Evolutionary conservation across 2,329 filamentous ascomycete genomes (phyloP).

Genomic region (Daldinia sp.): DNA sequence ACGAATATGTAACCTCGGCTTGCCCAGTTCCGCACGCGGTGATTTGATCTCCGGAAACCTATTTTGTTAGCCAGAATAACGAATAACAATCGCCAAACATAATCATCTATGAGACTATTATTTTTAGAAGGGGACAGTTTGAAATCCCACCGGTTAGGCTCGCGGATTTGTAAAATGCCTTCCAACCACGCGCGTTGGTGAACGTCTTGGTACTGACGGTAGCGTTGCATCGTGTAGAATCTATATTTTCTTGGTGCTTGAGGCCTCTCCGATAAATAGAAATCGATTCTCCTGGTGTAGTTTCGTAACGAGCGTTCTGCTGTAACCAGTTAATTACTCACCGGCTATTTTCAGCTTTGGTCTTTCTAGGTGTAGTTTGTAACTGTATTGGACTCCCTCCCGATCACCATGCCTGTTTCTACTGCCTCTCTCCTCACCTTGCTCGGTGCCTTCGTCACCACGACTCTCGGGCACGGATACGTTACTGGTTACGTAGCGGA

Average conservation of each 20-base stretch:
- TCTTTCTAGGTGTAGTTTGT: neutral
- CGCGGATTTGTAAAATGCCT: conserved; percentile 4
- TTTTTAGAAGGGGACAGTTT: conserved; percentile 21
- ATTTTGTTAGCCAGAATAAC: conserved; percentile 30
- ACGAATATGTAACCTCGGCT: conserved; percentile 39
- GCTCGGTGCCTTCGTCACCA: conserved; percentile 47
- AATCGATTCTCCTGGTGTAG: neutral
- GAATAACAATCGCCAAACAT: conserved; percentile 21
- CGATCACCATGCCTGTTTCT: conserved; percentile 40
- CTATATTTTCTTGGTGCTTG: conserved; percentile 13
- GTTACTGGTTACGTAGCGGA: conserved; percentile 63
- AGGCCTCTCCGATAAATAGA: conserved; percentile 27
- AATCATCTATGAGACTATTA: conserved; percentile 7
- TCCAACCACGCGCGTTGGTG: conserved; percentile 1
- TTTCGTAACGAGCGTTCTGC: neutral
- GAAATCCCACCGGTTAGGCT: conserved; percentile 22
- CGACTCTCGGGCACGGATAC: conserved; percentile 58
- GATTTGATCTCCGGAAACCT: conserved; percentile 38
- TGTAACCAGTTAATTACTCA: neutral
- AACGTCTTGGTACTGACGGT: conserved; percentile 4
- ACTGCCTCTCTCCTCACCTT: conserved; percentile 42
- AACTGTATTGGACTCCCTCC: neutral
- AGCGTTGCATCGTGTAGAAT: conserved; percentile 24
- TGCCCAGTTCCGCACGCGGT: conserved; percentile 39
- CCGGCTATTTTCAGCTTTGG: neutral